phyloP scores from a whole-genome alignment of 805 yeast genomes.

The Candida cerambycidarum region DNA sequence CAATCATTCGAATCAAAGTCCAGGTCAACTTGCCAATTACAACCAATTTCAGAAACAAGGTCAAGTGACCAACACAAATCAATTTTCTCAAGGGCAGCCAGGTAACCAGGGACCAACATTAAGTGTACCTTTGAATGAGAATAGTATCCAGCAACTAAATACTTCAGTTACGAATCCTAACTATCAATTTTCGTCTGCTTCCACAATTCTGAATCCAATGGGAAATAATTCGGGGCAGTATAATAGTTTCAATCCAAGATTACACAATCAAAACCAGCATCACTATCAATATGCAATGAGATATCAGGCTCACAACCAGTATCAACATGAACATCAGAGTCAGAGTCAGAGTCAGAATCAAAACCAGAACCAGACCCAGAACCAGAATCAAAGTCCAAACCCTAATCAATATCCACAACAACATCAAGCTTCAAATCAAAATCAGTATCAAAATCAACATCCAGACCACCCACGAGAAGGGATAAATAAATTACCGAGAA shows the following conservation, averaged over 20 bases:
- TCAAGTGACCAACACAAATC: background rate
- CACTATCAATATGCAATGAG: no score
- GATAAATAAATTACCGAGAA: background rate
- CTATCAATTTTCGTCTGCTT: conserved; percentile 1
- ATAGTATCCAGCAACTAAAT: background rate
- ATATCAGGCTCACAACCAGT: background rate
- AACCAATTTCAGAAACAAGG: background rate
- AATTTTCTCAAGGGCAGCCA: no score
- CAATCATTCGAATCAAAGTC: background rate
- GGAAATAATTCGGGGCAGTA: background rate
- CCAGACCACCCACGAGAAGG: background rate
- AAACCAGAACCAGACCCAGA: background rate
- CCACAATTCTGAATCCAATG: conserved; percentile 1
- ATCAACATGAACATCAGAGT: background rate
- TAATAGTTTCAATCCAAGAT: background rate
- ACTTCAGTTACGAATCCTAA: background rate
- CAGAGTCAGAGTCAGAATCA: no score
- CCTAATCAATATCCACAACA: background rate
- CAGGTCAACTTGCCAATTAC: background rate
- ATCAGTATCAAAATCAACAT: background rate
- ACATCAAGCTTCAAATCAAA: background rate
- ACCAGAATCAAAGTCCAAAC: background rate
- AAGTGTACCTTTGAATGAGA: background rate
- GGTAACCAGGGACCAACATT: background rate
- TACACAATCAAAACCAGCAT: no score